Percentiles rank a stretch among this genome's conserved stretches.
phyloP scores from a whole-genome alignment of 148 eudicot genomes.

The Chenopodium formosanum region DNA sequence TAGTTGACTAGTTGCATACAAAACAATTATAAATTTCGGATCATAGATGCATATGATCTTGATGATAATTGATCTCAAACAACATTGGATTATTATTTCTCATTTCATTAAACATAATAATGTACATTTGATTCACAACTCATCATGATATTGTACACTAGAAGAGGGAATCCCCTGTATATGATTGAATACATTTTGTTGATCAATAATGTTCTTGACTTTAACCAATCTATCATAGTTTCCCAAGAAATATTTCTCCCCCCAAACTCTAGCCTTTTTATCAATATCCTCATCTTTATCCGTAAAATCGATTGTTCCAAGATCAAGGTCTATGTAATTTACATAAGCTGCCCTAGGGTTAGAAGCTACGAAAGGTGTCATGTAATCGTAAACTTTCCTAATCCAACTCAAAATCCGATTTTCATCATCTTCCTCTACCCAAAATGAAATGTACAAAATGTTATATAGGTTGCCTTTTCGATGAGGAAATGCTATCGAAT shows the following conservation, averaged over 20 bases:
- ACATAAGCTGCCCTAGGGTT: slow-evolving; percentile 46
- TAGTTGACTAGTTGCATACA: no score
- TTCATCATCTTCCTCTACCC: slow-evolving; percentile 26
- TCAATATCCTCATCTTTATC: neutral
- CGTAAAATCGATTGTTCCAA: slow-evolving; percentile 22
- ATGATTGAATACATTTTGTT: slow-evolving; percentile 32
- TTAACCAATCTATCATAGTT: slow-evolving; percentile 35
- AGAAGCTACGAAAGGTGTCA: slow-evolving; percentile 42
- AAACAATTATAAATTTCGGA: no score
- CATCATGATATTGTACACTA: slow-evolving; percentile 14
- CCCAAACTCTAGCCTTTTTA: slow-evolving; percentile 28
- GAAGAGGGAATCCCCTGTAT: slow-evolving; percentile 31
- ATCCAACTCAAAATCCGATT: slow-evolving; percentile 30
- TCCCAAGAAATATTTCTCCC: slow-evolving; percentile 32
- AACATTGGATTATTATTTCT: no score
- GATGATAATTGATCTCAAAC: neutral
- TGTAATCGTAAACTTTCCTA: slow-evolving; percentile 29
- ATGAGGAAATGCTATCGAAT: slow-evolving; percentile 50
- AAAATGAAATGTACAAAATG: slow-evolving; percentile 29
- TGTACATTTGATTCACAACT: slow-evolving; percentile 4
- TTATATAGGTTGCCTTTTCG: slow-evolving; percentile 40
- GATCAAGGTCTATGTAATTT: slow-evolving; percentile 49
- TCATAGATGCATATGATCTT: no score
- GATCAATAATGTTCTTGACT: slow-evolving; percentile 35
- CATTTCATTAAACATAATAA: no score